A percentile compares a stretch with the other conserved stretches of the same genome.
phyloP scores from a whole-genome alignment of 306 rosid species.

The Echinosophora koreensis region DNA sequence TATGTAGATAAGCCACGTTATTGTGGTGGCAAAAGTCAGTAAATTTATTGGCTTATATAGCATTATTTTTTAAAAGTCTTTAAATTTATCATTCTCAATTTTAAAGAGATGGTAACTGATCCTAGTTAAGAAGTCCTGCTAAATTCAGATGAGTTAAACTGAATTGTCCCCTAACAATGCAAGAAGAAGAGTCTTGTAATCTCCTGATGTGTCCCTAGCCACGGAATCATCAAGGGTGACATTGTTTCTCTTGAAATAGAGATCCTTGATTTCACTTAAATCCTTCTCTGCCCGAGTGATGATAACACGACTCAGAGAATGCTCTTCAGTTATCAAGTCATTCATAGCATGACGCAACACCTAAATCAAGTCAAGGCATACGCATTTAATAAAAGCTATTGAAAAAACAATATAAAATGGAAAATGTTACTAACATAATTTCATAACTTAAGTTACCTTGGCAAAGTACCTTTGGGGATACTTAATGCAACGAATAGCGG shows the following conservation, averaged over 20 bases:
- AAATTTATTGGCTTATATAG: constrained; percentile 31
- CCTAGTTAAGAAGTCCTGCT: neutral
- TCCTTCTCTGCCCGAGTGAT: constrained; percentile 63
- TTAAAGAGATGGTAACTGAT: constrained; percentile 10
- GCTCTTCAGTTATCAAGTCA: constrained; percentile 46
- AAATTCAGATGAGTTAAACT: constrained; percentile 19
- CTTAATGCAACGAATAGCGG: constrained; percentile 54
- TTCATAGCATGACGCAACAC: constrained; percentile 52
- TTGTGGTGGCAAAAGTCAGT: constrained; percentile 6
- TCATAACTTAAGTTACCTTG: constrained; percentile 51
- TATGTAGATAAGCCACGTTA: constrained; percentile 19
- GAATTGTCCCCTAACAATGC: constrained; percentile 40
- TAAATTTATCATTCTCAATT: neutral
- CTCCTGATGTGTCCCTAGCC: constrained; percentile 53
- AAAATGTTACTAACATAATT: neutral
- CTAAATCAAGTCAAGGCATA: constrained; percentile 39
- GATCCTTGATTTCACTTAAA: constrained; percentile 55
- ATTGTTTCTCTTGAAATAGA: constrained; percentile 54
- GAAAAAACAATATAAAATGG: neutral
- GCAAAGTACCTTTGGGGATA: constrained; percentile 54
- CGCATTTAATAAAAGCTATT: constrained; percentile 6
- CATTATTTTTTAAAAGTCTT: neutral
- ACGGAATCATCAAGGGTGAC: constrained; percentile 45
- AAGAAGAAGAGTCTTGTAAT: constrained; percentile 55
- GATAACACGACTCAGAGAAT: constrained; percentile 62